Conservation (phyloP, 83 land plant species). For the Thuja plicata region DNA sequence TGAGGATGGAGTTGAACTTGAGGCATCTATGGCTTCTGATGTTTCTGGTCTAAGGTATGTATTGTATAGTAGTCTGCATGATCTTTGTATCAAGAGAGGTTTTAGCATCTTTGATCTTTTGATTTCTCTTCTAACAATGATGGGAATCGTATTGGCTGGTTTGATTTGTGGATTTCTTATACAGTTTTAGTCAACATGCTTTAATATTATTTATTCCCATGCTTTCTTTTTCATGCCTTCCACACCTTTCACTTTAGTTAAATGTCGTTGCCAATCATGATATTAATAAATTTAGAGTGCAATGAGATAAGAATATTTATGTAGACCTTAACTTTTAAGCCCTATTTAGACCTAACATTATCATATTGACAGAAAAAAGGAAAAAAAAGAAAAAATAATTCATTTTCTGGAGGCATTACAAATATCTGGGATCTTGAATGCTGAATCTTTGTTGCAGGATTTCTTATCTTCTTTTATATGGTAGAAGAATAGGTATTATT, state of each 20-base stretch:
- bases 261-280: not conserved
- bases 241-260: not conserved
- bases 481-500: not conserved
- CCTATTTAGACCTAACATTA: not conserved
- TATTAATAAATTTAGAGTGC: not conserved
- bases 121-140: not conserved
- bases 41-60: conserved; percentile 52
- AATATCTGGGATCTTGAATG: not conserved
- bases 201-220: not conserved
- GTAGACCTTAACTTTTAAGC: not conserved
- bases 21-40: conserved; percentile 53
- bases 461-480: not conserved
- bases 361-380: not conserved
- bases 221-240: not conserved
- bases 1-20: conserved; percentile 44
- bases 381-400: not conserved
- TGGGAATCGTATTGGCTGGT: not conserved
- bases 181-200: not conserved
- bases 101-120: not conserved
- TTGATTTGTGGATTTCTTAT: not conserved
- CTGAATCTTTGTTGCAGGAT: not conserved
- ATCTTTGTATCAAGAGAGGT: not conserved
- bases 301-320: not conserved
- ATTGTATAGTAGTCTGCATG: no score
- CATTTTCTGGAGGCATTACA: not conserved